These are phyloP conservation scores for Porphyrellus cyaneotinctus DNA, from an alignment of 768 basidiomycete species.

Conservation along the genomic window DNA sequence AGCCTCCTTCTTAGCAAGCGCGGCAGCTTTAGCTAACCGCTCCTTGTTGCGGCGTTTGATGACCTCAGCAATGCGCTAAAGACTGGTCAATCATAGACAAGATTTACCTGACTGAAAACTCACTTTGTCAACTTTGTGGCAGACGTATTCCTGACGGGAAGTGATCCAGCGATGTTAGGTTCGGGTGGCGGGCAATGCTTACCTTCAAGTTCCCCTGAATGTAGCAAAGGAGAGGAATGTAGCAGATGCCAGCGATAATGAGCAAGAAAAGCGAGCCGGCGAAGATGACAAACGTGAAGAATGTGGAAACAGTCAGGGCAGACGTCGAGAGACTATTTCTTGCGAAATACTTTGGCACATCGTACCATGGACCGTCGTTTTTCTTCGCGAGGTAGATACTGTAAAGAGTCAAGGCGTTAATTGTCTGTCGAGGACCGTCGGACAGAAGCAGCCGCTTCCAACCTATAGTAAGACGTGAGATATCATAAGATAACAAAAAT, in stretches of 20 bases:
- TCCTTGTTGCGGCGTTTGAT: constrained; percentile 90
- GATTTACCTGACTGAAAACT: constrained; percentile 3
- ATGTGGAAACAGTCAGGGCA: constrained; percentile 79
- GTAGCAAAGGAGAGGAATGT: constrained; percentile 91
- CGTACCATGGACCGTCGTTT: constrained; percentile 53
- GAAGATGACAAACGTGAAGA: constrained; percentile 89
- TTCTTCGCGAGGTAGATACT: constrained; percentile 71
- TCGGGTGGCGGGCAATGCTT: constrained; percentile 5
- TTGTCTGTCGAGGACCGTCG: constrained; percentile 94
- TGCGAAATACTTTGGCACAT: constrained; percentile 74
- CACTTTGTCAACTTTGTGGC: constrained; percentile 98
- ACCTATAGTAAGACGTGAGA: constrained; percentile 37
- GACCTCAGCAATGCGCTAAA: constrained; percentile 84
- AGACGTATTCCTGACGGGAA: constrained; percentile 79
- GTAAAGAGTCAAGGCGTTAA: constrained; percentile 96
- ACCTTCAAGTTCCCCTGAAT: constrained; percentile 98
- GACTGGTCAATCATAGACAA: constrained; percentile 12
- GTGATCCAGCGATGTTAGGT: neutral
- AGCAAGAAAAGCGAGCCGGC: constrained; percentile 78
- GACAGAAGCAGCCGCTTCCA: constrained; percentile 89
- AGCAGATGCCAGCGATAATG: constrained; percentile 79
- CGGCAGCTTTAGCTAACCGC: constrained; percentile 74
- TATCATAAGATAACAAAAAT: neutral
- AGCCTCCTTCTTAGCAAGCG: constrained; percentile 86
- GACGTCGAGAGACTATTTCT: constrained; percentile 75